Percentiles rank a stretch among this genome's conserved stretches.
phyloP scores from a whole-genome alignment of 257 asterid genomes.

The Eucommia ulmoides region DNA sequence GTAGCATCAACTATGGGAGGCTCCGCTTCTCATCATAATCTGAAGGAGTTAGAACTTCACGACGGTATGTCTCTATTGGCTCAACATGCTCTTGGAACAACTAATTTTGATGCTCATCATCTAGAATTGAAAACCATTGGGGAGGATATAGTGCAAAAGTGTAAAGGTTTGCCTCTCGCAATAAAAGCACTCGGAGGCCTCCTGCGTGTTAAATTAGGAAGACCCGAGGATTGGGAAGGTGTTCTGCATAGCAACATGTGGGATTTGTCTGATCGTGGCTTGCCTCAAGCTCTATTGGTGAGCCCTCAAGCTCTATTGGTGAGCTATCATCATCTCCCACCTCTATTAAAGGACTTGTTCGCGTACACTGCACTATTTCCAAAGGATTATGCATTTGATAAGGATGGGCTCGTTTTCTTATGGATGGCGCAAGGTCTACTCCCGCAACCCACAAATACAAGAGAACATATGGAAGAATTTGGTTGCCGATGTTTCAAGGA shows the following conservation, averaged over 20 bases:
- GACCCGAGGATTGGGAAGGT: background rate
- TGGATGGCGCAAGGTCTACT: conserved; percentile 11
- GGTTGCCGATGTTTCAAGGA: conserved; percentile 2
- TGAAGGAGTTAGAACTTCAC: background rate
- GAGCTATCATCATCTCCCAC: conserved; percentile 10
- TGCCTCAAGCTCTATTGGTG: background rate
- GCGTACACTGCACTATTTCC: conserved; percentile 7
- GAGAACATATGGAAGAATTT: background rate
- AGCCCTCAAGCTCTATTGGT: background rate
- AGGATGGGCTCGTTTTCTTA: conserved; percentile 1
- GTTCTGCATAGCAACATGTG: conserved; percentile 1
- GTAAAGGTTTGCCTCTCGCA: conserved; percentile 10
- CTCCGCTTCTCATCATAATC: conserved; percentile 7
- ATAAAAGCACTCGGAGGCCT: conserved; percentile 9
- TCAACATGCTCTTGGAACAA: conserved; percentile 4
- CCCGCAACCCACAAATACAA: background rate
- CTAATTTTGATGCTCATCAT: background rate
- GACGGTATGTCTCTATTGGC: conserved; percentile 7
- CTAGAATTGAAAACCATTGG: conserved; percentile 1
- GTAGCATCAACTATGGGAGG: conserved; percentile 34
- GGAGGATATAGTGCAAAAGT: background rate
- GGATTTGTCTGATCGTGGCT: background rate
- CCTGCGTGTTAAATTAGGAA: background rate
- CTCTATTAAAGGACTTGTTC: conserved; percentile 6
- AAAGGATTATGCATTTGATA: background rate